Evolutionary conservation across 2,329 filamentous ascomycete genomes (phyloP), one percentile per base, ranked within the genome.

Genomic region (Aspergillus sp.): DNA sequence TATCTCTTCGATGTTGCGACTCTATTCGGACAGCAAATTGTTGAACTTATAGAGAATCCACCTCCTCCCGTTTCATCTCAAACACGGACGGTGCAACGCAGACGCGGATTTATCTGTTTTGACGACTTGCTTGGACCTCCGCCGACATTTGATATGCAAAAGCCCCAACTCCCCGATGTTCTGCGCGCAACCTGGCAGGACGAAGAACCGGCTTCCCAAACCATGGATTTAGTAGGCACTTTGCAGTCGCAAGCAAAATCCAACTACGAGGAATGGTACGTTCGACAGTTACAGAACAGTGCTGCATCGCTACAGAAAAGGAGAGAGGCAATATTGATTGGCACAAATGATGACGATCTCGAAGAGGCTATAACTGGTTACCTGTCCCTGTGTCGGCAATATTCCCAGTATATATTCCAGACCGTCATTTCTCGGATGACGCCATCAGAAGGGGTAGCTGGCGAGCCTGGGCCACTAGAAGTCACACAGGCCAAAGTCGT

Each of bases 1-100:
- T 56, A 57, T 32, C 34, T 58, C 6, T 8, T 29, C 8, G 13
- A 32, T 12, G 33, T 51, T 31, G 15, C 31, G 19, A 20, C 15
- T 26, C 16, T 36, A 10, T 32, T 42, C 11, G 20, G 16, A 15
- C n/a, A 6, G 8, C 34, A 43, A 22, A 11, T 26, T n/a, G 26
- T 37, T 19, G 30, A 38, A 12, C 12, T 8, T 25, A 12, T 44
- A 10, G 15, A 19, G 10, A 30, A 36, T 8, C 38, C 38, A 17
- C 19, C 20, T 5, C 10, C 31, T 8, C 14, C 22, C 12, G 19
- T 5, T 16, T 15, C 32, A 31, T 20, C 17, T 17, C 8, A 16
- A 11, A 8, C 16, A 29, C 5, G 19, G 4, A 15, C 13, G 6
- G 8, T 14, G 3, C 14, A 8, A 4, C 24, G 27, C 17, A 16